phyloP scores from a whole-genome alignment of 202 grass and related monocot species.

The Setaria viridis region DNA sequence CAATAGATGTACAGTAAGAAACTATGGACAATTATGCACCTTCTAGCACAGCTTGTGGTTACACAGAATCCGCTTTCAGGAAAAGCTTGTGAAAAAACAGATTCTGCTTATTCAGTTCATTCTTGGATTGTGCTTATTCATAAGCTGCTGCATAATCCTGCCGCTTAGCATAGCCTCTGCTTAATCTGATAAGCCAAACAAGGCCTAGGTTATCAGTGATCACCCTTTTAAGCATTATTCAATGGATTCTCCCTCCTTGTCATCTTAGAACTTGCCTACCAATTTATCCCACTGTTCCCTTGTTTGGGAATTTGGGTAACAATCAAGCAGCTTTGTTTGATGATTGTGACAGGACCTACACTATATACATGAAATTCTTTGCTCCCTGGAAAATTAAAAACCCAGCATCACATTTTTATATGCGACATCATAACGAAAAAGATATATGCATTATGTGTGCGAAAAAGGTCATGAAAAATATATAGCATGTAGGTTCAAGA shows the following conservation, averaged over 20 bases:
- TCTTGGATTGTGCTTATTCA: not conserved
- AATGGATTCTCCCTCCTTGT: not conserved
- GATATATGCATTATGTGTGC: not conserved
- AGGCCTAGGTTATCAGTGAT: not conserved
- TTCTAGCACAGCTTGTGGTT: not conserved
- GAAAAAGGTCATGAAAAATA: not conserved
- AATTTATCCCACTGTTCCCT: not conserved
- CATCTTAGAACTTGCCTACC: not conserved
- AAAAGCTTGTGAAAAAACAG: not conserved
- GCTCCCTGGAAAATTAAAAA: not conserved
- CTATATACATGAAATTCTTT: not conserved
- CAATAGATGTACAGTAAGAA: not conserved
- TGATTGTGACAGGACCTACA: not conserved
- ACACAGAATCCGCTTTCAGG: not conserved
- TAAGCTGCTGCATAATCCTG: not conserved
- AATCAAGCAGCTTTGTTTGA: not conserved
- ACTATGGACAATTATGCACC: not conserved
- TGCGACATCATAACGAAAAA: not conserved
- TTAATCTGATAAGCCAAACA: not conserved
- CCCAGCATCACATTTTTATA: not conserved
- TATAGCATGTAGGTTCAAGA: not conserved
- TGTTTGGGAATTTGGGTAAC: not conserved
- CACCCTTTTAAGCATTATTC: not conserved
- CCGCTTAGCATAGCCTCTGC: not conserved
- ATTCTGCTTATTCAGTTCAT: not conserved